phyloP scores from a whole-genome alignment of 2,329 filamentous ascomycete species.

The Aspergillus ochraceoroseus region DNA sequence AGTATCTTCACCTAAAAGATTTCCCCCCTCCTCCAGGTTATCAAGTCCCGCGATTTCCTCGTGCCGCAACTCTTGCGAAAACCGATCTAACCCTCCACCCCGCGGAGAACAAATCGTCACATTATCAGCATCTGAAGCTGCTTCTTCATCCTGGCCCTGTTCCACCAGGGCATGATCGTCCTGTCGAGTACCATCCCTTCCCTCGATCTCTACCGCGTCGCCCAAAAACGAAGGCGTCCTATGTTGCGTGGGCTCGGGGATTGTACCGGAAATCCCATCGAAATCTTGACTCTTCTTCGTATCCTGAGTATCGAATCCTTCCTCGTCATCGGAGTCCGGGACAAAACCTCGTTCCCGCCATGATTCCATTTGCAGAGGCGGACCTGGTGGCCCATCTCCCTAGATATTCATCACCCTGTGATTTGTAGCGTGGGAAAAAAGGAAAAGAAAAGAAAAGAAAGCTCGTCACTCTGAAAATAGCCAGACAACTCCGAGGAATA shows the following conservation, averaged over 20 bases:
- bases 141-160: neutral
- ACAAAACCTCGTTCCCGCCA: conserved; percentile 51
- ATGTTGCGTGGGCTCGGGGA: neutral
- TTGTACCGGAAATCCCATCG: conserved; percentile 14
- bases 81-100: conserved; percentile 1
- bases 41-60: neutral
- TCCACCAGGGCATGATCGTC: too few species aligned
- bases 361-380: conserved; percentile 42
- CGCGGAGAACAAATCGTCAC: neutral
- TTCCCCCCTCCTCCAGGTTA: neutral
- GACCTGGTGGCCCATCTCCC: conserved; percentile 36
- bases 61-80: neutral
- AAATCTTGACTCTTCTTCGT: conserved; percentile 11
- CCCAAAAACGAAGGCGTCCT: neutral
- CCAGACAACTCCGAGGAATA: too few species aligned
- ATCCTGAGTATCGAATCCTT: conserved; percentile 38
- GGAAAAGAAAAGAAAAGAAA: neutral
- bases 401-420: conserved; percentile 26
- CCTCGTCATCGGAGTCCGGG: conserved; percentile 49
- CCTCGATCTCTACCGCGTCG: neutral
- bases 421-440: neutral
- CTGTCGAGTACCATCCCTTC: neutral
- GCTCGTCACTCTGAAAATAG: too few species aligned
- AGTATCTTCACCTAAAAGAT: neutral
- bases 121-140: neutral